Base-by-base conservation (phyloP, 257 asterid species). In the Datura wrightii region DNA sequence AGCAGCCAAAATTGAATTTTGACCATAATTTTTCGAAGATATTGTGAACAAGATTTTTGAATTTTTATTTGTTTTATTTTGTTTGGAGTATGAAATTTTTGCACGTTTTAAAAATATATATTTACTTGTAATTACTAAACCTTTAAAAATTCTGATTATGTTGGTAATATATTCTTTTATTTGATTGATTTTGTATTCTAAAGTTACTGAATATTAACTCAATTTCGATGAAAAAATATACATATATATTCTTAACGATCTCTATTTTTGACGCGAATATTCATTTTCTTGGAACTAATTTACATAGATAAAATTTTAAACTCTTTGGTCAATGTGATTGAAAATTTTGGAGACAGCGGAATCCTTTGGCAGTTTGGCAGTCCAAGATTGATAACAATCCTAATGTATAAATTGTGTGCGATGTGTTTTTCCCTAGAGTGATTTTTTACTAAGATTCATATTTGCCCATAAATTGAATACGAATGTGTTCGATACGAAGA, bases 1-100 rank as follows among this genome's bases (percentile, higher is more conserved):
- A 72, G 58, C 81, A 11, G 81, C 19, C 58, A 74, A 46, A 74
- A 48, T 74, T 74, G 60, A 74, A 6, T 74, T 48, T 48, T 53
- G 60, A 74, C 59, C 8, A 6, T 19, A 74, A 9, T 10, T 48
- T 39, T 24, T 46, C 42, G 24, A 19, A 74, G 10, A 48, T 74
- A 48, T 3, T 18, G 31, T 24, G 31, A 56, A 56, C 8, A 18
- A 5, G 63, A 44, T 71, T 18, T n/a, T 44, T 42, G 0, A 66
- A 0, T 0, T 34, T 66, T 18, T 53, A 10, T 53, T 53, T 53
- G 3, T 60, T 62, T 8, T 3, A 0, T 16, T 41, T 69, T 70
- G 7, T 8, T 39, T 15, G 16, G 79, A 15, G 53, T 41, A 41
- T 3, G 0, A 16, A 16, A 1, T 41, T 6, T 69, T 16, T 14